Conservation (phyloP, 345 rosid species). For the Gossypium turneri region DNA sequence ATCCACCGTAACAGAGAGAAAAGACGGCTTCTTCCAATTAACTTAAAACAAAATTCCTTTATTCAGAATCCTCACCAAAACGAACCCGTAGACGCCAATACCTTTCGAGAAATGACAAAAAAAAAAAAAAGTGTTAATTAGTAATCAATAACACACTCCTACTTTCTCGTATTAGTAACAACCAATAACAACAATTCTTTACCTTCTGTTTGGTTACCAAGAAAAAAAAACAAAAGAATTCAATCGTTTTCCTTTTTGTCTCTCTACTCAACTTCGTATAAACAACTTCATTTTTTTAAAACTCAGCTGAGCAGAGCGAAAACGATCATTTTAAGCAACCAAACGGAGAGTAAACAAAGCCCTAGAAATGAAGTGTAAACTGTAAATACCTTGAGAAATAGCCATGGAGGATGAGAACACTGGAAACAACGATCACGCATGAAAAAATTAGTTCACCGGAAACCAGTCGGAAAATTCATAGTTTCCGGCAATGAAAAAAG, state of each 20-base stretch:
- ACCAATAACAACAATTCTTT: not conserved
- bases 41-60: slow-evolving; percentile 54
- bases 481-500: slow-evolving; percentile 25
- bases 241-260: not conserved
- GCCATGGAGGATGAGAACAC: slow-evolving; percentile 31
- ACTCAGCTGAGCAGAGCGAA: not conserved
- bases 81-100: slow-evolving; percentile 29
- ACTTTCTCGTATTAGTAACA: not conserved
- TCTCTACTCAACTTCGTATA: not conserved
- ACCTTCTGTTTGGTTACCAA: slow-evolving; percentile 23
- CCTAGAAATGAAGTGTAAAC: slow-evolving; percentile 10
- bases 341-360: slow-evolving; percentile 24
- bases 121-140: slow-evolving; percentile 17
- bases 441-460: slow-evolving; percentile 27
- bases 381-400: slow-evolving; percentile 33
- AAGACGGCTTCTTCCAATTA: slow-evolving; percentile 44
- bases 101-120: slow-evolving; percentile 20
- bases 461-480: slow-evolving; percentile 28
- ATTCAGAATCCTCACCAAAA: slow-evolving; percentile 79
- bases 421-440: slow-evolving; percentile 29
- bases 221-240: not conserved
- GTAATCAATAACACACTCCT: slow-evolving; percentile 23
- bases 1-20: slow-evolving; percentile 58
- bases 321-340: slow-evolving; percentile 17
- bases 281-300: not conserved